phyloP scores from a whole-genome alignment of 495 filamentous ascomycete genomes.

The Saxispiralis lemnorum region DNA sequence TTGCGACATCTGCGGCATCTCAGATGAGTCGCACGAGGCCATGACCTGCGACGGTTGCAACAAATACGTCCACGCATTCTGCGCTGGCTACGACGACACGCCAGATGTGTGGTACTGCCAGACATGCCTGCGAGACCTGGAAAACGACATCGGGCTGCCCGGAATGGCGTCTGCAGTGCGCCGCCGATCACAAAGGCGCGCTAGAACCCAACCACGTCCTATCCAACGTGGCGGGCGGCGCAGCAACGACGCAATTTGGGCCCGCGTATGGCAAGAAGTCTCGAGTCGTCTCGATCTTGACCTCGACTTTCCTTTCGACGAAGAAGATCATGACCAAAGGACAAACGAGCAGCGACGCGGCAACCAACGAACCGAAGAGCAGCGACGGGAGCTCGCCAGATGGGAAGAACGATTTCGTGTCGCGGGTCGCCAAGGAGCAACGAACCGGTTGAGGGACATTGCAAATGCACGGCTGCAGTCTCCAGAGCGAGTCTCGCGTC shows the following conservation, averaged over 20 bases:
- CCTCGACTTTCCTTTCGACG: constrained; percentile 76
- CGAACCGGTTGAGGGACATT: constrained; percentile 43
- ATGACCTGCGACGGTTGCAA: constrained; percentile 81
- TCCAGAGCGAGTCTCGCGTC: constrained; percentile 22
- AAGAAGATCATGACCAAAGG: constrained; percentile 40
- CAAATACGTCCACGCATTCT: constrained; percentile 67
- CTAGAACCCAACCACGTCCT: neutral
- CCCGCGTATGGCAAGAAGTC: constrained; percentile 51
- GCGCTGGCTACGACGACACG: constrained; percentile 57
- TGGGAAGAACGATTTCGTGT: constrained; percentile 71
- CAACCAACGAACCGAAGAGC: constrained; percentile 32
- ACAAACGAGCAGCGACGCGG: constrained; percentile 35
- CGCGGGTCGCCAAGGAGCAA: constrained; percentile 53
- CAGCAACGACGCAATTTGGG: constrained; percentile 30
- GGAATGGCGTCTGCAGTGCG: constrained; percentile 4
- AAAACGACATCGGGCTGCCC: constrained; percentile 16
- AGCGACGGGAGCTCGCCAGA: constrained; percentile 46
- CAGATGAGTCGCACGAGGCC: constrained; percentile 44
- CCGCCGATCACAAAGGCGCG: neutral
- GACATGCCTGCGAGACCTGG: constrained; percentile 43
- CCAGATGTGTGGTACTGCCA: constrained; percentile 78
- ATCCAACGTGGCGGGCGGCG: constrained; percentile 24
- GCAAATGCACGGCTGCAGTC: constrained; percentile 16
- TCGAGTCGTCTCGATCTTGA: constrained; percentile 55
- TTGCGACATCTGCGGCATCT: constrained; percentile 68